phyloP scores from a whole-genome alignment of 2,329 filamentous ascomycete genomes.

The Colletotrichum spaethianum region DNA sequence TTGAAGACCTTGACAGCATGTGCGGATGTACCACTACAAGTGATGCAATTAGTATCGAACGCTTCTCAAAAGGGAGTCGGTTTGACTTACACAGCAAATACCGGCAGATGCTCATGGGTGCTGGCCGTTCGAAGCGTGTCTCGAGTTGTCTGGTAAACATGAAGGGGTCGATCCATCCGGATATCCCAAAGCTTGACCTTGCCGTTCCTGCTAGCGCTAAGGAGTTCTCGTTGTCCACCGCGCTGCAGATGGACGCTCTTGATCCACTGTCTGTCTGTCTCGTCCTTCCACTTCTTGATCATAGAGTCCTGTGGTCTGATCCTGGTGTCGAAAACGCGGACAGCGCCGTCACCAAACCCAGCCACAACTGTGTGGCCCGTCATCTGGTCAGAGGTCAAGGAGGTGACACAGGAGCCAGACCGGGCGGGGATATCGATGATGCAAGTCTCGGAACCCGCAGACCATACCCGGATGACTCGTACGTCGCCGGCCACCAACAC shows the following conservation, averaged over 20 bases:
- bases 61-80: constrained; percentile 4
- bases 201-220: constrained; percentile 92
- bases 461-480: constrained; percentile 96
- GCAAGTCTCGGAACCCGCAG: constrained; percentile 93
- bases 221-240: constrained; percentile 90
- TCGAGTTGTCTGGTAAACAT: constrained; percentile 80
- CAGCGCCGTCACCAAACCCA: constrained; percentile 94
- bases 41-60: constrained; percentile 47
- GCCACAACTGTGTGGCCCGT: constrained; percentile 97
- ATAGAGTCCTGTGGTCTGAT: constrained; percentile 88
- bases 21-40: constrained; percentile 82
- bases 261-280: constrained; percentile 88
- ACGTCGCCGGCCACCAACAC: constrained; percentile 97
- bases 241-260: constrained; percentile 97
- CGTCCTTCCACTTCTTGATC: constrained; percentile 97
- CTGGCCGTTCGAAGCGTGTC: constrained; percentile 87
- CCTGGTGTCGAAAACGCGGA: constrained; percentile 94
- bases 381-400: constrained; percentile 96
- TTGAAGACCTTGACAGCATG: constrained; percentile 95
- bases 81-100: constrained; percentile 89
- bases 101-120: constrained; percentile 95
- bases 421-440: constrained; percentile 94
- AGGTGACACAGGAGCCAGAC: constrained; percentile 95
- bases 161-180: constrained; percentile 83
- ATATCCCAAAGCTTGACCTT: constrained; percentile 98